phyloP scores from a whole-genome alignment of 2,329 filamentous ascomycete species.

The Xylariomycetidae sp. region DNA sequence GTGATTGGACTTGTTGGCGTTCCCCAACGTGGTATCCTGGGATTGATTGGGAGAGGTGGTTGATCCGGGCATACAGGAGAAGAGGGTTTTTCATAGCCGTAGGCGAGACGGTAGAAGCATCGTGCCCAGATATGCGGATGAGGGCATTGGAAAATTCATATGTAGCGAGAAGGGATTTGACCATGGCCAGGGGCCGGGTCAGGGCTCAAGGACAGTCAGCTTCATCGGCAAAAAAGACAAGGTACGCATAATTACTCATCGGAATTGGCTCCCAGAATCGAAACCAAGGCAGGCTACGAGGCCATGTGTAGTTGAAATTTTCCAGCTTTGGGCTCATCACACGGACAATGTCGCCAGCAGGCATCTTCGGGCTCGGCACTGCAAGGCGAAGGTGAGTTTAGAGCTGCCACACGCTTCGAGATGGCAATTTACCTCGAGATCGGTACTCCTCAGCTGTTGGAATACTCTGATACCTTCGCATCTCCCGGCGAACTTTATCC shows the following conservation, averaged over 20 bases:
- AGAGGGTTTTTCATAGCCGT: no score
- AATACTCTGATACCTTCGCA: slow-evolving; percentile 4
- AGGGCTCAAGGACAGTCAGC: no score
- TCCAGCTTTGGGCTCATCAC: slow-evolving; percentile 1
- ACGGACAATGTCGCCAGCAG: slow-evolving; percentile 1
- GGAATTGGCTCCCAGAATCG: slow-evolving; percentile 1
- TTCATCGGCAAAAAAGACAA: no score
- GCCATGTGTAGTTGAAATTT: slow-evolving; percentile 1
- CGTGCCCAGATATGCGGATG: no score
- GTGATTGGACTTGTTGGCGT: background rate
- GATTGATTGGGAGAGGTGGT: background rate
- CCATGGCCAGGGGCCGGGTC: no score
- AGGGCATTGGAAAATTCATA: no score
- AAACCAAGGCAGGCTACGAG: slow-evolving; percentile 8
- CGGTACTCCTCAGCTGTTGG: slow-evolving; percentile 5
- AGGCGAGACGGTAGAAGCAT: no score
- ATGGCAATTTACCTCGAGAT: background rate
- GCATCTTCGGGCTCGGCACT: slow-evolving; percentile 5
- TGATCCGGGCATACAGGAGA: background rate
- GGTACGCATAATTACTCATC: slow-evolving; percentile 2
- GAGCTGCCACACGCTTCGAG: no score
- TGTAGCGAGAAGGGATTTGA: no score
- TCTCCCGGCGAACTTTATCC: slow-evolving; percentile 2
- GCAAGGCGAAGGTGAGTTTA: background rate
- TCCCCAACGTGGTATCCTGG: slow-evolving; percentile 1